Percentiles rank a stretch among this genome's conserved stretches.
Conservation (phyloP, 495 filamentous ascomycete species). For the Xylaria sp. region DNA sequence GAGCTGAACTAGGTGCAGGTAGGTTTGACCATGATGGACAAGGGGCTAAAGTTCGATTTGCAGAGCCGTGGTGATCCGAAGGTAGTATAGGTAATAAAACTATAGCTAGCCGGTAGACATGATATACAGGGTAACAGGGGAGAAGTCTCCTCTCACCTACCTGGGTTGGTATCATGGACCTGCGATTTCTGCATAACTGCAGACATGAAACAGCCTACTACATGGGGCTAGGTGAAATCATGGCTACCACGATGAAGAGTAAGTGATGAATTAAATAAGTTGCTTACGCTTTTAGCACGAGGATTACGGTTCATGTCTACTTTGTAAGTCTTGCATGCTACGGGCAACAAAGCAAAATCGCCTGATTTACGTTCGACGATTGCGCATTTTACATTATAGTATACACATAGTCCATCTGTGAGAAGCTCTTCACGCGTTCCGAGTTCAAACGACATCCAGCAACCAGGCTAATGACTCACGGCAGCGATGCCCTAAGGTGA, state of each 20-base stretch:
- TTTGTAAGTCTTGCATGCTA: background rate
- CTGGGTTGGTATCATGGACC: background rate
- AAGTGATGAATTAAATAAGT: background rate
- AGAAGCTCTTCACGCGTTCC: background rate
- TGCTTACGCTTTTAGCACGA: background rate
- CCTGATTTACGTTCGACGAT: background rate
- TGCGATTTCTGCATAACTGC: background rate
- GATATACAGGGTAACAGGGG: background rate
- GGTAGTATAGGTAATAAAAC: too few species aligned
- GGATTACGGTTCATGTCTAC: background rate
- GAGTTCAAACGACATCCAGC: background rate
- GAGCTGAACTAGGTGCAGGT: too few species aligned
- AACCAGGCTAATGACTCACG: background rate
- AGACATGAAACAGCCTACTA: background rate
- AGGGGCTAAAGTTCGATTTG: background rate
- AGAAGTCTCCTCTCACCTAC: background rate
- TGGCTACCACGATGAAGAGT: background rate
- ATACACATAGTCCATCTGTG: background rate
- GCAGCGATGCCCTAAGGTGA: background rate
- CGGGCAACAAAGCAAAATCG: background rate
- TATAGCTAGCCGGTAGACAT: background rate
- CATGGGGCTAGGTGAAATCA: background rate
- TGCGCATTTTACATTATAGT: slow-evolving; percentile 1
- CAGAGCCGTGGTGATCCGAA: background rate
- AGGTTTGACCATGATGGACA: background rate